Percentiles rank a stretch among this genome's conserved stretches.
Conservation (phyloP, 2,329 filamentous ascomycete species). For the Xylaria sp. region DNA sequence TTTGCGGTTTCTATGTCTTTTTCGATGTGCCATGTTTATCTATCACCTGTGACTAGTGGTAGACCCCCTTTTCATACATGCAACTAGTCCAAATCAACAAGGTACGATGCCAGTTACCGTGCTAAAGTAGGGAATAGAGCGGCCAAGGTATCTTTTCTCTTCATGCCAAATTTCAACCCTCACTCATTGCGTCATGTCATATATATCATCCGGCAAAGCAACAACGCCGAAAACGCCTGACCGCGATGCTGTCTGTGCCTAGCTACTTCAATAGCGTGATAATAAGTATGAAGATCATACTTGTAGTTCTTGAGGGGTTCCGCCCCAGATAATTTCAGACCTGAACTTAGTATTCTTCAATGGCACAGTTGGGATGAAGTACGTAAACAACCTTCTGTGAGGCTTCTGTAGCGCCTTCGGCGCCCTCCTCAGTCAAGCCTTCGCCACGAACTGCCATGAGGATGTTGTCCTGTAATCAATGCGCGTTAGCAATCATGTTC, state of each 20-base stretch:
- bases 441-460: conserved; percentile 80
- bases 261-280: neutral
- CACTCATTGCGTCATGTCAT: conserved; percentile 8
- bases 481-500: conserved; percentile 44
- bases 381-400: conserved; percentile 77
- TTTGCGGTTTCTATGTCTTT: conserved; percentile 1
- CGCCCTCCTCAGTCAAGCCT: conserved; percentile 59
- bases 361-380: conserved; percentile 90
- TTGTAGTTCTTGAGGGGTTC: neutral
- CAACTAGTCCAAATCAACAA: conserved; percentile 1
- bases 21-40: neutral
- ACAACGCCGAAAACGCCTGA: conserved; percentile 27
- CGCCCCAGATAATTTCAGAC: neutral
- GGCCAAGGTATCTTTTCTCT: conserved; percentile 17
- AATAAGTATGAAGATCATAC: neutral
- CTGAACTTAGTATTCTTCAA: conserved; percentile 66
- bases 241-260: conserved; percentile 22
- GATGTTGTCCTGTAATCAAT: conserved; percentile 76
- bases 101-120: neutral
- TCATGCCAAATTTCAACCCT: conserved; percentile 14
- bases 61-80: conserved; percentile 13
- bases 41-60: neutral
- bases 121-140: neutral
- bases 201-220: conserved; percentile 9
- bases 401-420: conserved; percentile 51